These are phyloP conservation scores for Hydnum rufescens DNA, from an alignment of 768 basidiomycete genomes.

Conservation along the genomic window DNA sequence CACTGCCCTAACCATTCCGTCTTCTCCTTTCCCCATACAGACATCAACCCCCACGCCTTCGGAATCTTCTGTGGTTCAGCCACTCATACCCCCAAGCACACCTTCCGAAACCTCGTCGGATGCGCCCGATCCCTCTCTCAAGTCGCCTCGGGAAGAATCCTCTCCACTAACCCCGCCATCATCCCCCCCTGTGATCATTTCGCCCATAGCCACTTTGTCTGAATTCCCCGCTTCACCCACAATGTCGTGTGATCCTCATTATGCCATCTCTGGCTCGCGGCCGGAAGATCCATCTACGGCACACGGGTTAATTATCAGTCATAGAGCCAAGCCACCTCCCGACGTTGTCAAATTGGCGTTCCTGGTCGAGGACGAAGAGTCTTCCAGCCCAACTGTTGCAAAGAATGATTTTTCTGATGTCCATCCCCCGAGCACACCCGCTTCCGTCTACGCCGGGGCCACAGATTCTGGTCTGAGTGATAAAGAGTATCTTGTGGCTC, in stretches of 20 bases:
- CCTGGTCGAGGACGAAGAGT: not conserved
- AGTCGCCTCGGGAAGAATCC: too few species aligned
- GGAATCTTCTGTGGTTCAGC: not conserved
- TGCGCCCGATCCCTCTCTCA: too few species aligned
- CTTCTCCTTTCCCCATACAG: not conserved
- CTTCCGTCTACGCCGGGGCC: not conserved
- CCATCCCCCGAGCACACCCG: not conserved
- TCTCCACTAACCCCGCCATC: too few species aligned
- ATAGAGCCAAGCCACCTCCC: conserved; percentile 9
- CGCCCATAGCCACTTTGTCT: too few species aligned
- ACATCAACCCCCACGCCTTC: not conserved
- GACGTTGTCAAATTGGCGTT: conserved; percentile 5
- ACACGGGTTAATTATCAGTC: conserved; percentile 6
- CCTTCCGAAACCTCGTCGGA: too few species aligned
- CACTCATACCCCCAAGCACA: too few species aligned
- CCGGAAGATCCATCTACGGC: conserved; percentile 1
- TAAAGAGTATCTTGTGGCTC: not conserved
- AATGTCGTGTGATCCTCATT: not conserved
- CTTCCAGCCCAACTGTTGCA: not conserved
- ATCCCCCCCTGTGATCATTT: too few species aligned
- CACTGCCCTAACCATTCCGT: not conserved
- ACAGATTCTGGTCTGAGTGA: not conserved
- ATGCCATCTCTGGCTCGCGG: not conserved
- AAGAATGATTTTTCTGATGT: not conserved
- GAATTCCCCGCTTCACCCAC: too few species aligned